Evolutionary conservation across 2,329 filamentous ascomycete species (phyloP).

Genomic region (Nemania abortiva): DNA sequence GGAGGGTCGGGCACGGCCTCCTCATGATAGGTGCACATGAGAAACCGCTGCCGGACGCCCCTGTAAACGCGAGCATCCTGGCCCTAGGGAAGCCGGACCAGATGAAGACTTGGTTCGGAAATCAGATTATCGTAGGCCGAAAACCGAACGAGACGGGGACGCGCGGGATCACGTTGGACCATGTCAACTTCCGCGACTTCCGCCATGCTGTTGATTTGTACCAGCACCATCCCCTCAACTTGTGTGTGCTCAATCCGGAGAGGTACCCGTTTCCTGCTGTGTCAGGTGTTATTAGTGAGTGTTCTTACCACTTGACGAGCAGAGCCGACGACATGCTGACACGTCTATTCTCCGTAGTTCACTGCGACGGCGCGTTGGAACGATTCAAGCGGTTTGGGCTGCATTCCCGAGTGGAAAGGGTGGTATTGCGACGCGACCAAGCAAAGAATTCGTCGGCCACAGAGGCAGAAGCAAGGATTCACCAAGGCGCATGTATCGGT

Average conservation of each 20-base stretch:
- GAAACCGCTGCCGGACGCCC: neutral
- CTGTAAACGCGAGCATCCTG: slow-evolving; percentile 31
- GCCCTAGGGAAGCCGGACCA: slow-evolving; percentile 34
- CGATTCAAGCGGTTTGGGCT: slow-evolving; percentile 18
- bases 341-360: slow-evolving; percentile 13
- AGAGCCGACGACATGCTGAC: neutral
- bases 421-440: slow-evolving; percentile 14
- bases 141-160: slow-evolving; percentile 2
- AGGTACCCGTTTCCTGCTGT: slow-evolving; percentile 11
- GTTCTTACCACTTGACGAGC: neutral
- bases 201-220: slow-evolving; percentile 34
- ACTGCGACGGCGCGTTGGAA: slow-evolving; percentile 25
- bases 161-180: slow-evolving; percentile 25
- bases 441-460: neutral
- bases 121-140: slow-evolving; percentile 21
- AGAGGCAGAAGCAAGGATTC: slow-evolving; percentile 12
- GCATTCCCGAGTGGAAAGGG: neutral
- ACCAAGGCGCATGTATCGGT: neutral
- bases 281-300: slow-evolving; percentile 26
- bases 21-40: slow-evolving; percentile 12
- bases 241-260: slow-evolving; percentile 23
- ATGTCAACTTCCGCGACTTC: slow-evolving; percentile 35
- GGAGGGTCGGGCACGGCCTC: slow-evolving; percentile 24
- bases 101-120: slow-evolving; percentile 31
- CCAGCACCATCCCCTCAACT: slow-evolving; percentile 27